phyloP scores from a whole-genome alignment of 2,329 filamentous ascomycete species.

The Rhynchosporium secalis region DNA sequence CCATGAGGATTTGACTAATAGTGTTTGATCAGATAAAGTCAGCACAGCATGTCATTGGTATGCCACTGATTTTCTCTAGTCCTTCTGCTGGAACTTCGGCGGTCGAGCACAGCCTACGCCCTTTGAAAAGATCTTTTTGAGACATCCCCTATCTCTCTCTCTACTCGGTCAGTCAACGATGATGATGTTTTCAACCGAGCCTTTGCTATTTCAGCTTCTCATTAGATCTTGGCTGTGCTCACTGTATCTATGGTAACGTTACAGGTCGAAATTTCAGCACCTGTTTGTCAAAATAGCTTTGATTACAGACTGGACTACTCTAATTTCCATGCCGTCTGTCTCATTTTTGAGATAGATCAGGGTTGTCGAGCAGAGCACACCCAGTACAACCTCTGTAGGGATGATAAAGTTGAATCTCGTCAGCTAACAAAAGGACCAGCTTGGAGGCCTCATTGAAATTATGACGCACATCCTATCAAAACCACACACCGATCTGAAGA shows the following conservation, averaged over 20 bases:
- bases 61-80: too few relatives aligned
- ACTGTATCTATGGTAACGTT: constrained; percentile 2
- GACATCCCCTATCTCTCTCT: not conserved
- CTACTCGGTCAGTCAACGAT: not conserved
- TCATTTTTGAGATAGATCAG: constrained; percentile 41
- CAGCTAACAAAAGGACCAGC: constrained; percentile 39
- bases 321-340: constrained; percentile 35
- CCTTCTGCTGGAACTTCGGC: not conserved
- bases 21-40: constrained; percentile 1
- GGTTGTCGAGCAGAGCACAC: constrained; percentile 37
- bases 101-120: not conserved
- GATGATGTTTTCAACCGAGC: not conserved
- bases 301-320: not conserved
- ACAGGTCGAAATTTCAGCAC: not conserved
- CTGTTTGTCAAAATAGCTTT: constrained; percentile 1
- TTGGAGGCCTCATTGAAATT: constrained; percentile 34
- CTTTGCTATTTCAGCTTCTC: not conserved
- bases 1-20: too few relatives aligned
- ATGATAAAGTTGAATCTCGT: constrained; percentile 39
- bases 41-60: not conserved
- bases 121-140: not conserved
- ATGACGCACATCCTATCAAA: constrained; percentile 42
- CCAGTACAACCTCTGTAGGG: constrained; percentile 40
- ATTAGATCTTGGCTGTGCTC: not conserved
- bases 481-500: constrained; percentile 37